Conservation (phyloP, 2,329 filamentous ascomycete genomes). For the Sphaerostilbella broomeana region DNA sequence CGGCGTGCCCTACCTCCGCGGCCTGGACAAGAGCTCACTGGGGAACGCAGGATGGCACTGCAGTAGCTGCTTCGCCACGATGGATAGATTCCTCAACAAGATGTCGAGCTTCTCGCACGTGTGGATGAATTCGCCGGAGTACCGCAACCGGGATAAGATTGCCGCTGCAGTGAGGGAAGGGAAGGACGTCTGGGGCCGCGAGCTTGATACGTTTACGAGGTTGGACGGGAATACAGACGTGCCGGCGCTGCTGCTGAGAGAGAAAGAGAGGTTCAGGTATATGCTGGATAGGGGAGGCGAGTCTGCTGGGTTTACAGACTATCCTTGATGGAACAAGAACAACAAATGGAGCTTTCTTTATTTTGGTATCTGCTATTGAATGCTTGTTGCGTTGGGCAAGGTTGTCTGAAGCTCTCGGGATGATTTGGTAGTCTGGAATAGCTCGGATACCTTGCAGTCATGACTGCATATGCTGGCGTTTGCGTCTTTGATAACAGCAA, state of each 20-base stretch:
- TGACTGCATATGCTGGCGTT: too few species aligned
- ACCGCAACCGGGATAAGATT: slow-evolving; percentile 41
- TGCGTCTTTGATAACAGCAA: too few species aligned
- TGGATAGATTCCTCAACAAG: slow-evolving; percentile 49
- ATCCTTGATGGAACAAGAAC: slow-evolving; percentile 23
- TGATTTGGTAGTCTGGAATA: too few species aligned
- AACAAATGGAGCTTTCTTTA: neutral
- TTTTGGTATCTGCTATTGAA: too few species aligned
- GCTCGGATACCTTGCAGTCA: too few species aligned
- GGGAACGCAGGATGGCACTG: slow-evolving; percentile 55
- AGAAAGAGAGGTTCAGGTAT: slow-evolving; percentile 37
- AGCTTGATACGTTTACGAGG: slow-evolving; percentile 39
- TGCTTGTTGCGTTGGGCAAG: too few species aligned
- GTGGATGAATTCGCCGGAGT: slow-evolving; percentile 44
- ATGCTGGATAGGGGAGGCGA: slow-evolving; percentile 40
- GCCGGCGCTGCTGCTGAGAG: slow-evolving; percentile 39
- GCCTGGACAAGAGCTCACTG: slow-evolving; percentile 38
- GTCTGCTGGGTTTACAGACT: slow-evolving; percentile 43
- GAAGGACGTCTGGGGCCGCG: slow-evolving; percentile 48
- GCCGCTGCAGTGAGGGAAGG: slow-evolving; percentile 45
- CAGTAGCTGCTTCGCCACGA: slow-evolving; percentile 52
- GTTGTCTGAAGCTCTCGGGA: too few species aligned
- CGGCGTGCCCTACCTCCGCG: slow-evolving; percentile 31
- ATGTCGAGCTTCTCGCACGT: slow-evolving; percentile 50
- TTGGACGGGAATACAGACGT: slow-evolving; percentile 47